Percentiles rank a stretch among this genome's conserved stretches.
These are phyloP conservation scores for Termitomyces sp. DNA, from an alignment of 768 basidiomycete genomes.

Conservation along the genomic window DNA sequence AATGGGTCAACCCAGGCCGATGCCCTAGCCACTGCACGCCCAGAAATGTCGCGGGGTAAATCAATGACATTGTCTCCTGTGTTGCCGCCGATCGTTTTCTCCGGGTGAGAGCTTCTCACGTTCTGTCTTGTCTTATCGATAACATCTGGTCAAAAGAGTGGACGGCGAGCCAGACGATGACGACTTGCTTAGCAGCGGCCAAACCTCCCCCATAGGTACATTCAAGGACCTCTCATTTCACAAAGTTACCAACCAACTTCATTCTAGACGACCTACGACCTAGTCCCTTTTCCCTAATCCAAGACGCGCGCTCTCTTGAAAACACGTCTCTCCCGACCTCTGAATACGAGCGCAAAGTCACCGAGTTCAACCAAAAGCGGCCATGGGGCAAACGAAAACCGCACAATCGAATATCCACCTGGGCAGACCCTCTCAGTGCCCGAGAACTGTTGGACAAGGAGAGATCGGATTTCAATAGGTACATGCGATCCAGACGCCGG, in stretches of 20 bases:
- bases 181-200: conserved; percentile 72
- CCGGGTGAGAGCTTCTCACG: conserved; percentile 15
- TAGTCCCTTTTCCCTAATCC: conserved; percentile 16
- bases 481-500: background rate
- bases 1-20: background rate
- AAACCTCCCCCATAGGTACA: conserved; percentile 67
- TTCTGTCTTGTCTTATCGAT: background rate
- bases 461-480: conserved; percentile 13
- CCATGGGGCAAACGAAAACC: conserved; percentile 27
- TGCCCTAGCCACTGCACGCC: conserved; percentile 5
- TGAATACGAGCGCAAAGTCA: conserved; percentile 31
- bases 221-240: conserved; percentile 4
- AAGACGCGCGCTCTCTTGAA: conserved; percentile 13
- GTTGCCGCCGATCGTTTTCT: conserved; percentile 24
- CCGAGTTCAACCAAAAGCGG: conserved; percentile 35
- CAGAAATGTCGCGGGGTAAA: conserved; percentile 2
- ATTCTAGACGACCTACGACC: conserved; percentile 13
- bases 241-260: background rate
- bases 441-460: conserved; percentile 28
- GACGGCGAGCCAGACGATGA: conserved; percentile 42
- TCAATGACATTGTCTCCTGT: conserved; percentile 26
- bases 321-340: conserved; percentile 13
- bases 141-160: background rate
- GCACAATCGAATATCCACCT: conserved; percentile 43
- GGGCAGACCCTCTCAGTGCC: conserved; percentile 49